A percentile compares a stretch with the other conserved stretches of the same genome.
Conservation (phyloP, 2,329 filamentous ascomycete species). For the Corynespora cassiicola region DNA sequence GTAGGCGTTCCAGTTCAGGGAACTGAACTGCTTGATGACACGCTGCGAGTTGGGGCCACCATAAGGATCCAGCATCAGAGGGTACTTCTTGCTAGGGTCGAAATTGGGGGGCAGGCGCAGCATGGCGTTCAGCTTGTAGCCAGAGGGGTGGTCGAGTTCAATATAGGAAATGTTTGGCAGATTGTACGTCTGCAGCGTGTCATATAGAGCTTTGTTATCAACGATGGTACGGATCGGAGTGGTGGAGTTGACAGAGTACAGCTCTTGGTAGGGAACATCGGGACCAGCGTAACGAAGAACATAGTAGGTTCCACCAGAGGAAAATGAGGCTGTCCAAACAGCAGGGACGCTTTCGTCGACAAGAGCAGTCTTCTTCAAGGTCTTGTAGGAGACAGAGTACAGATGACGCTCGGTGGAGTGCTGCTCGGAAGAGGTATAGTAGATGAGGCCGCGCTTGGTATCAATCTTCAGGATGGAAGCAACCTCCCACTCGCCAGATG, state of each 20-base stretch:
- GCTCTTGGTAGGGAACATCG: conserved; percentile 72
- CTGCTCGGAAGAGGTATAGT: conserved; percentile 69
- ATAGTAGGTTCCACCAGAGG: conserved; percentile 67
- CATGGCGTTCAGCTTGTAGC: conserved; percentile 69
- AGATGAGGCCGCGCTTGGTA: conserved; percentile 61
- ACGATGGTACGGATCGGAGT: conserved; percentile 65
- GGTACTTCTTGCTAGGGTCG: conserved; percentile 67
- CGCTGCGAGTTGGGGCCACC: conserved; percentile 71
- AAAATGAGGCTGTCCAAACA: conserved; percentile 71
- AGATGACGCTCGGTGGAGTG: conserved; percentile 73
- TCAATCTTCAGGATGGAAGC: conserved; percentile 66
- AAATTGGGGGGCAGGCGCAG: conserved; percentile 71
- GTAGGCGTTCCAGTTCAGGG: conserved; percentile 67
- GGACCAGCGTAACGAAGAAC: conserved; percentile 70
- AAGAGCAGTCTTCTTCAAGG: conserved; percentile 61
- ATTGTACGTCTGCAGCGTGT: conserved; percentile 64
- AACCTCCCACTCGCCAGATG: conserved; percentile 71
- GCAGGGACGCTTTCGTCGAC: conserved; percentile 67
- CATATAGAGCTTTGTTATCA: conserved; percentile 64
- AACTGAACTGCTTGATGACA: conserved; percentile 63
- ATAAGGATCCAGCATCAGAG: conserved; percentile 71
- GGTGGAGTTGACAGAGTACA: conserved; percentile 65
- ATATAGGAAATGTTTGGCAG: conserved; percentile 70
- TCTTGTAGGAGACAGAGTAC: conserved; percentile 69
- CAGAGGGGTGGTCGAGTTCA: conserved; percentile 67